Evolutionary conservation across 257 asterid genomes (phyloP).

Genomic region (Hygrophila difformis): DNA sequence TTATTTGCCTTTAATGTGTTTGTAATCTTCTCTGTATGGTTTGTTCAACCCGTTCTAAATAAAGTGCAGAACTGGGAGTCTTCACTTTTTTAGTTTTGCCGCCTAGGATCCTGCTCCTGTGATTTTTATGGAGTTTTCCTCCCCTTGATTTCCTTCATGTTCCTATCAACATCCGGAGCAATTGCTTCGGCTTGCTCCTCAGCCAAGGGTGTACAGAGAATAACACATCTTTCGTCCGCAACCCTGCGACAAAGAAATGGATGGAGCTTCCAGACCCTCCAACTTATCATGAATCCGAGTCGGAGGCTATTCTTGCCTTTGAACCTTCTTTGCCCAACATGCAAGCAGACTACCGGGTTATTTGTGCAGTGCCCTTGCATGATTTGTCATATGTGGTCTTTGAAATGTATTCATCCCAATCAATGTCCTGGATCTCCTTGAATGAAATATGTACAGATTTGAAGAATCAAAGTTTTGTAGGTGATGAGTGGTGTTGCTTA

Average conservation of each 20-base stretch:
- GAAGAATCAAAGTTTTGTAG: slow-evolving; percentile 9
- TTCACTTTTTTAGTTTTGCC: too few relatives aligned
- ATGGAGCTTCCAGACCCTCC: slow-evolving; percentile 21
- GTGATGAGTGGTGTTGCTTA: slow-evolving; percentile 24
- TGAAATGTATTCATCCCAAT: slow-evolving; percentile 28
- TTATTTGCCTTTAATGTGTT: too few relatives aligned
- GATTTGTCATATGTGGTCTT: slow-evolving; percentile 16
- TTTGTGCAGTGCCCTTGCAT: slow-evolving; percentile 22
- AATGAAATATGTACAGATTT: slow-evolving; percentile 7
- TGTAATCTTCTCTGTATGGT: too few relatives aligned
- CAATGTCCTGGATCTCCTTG: slow-evolving; percentile 23
- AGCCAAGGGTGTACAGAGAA: slow-evolving; percentile 8
- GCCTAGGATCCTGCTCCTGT: too few relatives aligned
- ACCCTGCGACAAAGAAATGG: slow-evolving; percentile 27
- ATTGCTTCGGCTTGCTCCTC: slow-evolving; percentile 32
- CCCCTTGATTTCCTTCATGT: slow-evolving; percentile 19
- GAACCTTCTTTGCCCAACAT: slow-evolving; percentile 22
- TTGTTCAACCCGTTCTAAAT: too few relatives aligned
- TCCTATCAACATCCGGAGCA: slow-evolving; percentile 13
- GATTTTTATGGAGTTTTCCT: slow-evolving; percentile 29
- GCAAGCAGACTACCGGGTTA: slow-evolving; percentile 21
- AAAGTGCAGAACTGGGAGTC: too few relatives aligned
- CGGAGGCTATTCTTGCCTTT: slow-evolving; percentile 35
- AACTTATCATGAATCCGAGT: slow-evolving; percentile 18
- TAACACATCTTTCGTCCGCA: slow-evolving; percentile 24